Conservation (phyloP, 2,329 filamentous ascomycete genomes). For the Acrocalymma vagum region DNA sequence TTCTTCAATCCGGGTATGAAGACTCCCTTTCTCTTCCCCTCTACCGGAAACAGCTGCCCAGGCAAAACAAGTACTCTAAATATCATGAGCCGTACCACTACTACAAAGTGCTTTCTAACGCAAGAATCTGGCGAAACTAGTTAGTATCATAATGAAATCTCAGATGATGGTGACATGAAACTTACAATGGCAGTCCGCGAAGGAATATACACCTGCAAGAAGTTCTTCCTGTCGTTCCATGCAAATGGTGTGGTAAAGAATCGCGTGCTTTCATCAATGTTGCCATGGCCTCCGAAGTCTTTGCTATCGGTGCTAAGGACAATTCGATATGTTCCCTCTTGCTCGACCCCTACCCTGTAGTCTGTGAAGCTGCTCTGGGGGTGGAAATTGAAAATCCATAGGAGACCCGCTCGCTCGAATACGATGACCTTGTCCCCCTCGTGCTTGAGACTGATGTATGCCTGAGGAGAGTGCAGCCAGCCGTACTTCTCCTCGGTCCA, state of each 20-base stretch:
- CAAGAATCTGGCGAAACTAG: constrained; percentile 26
- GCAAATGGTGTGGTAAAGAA: constrained; percentile 92
- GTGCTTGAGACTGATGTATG: constrained; percentile 93
- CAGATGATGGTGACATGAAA: constrained; percentile 25
- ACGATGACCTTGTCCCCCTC: constrained; percentile 94
- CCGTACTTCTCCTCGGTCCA: constrained; percentile 85
- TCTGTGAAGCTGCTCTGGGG: constrained; percentile 84
- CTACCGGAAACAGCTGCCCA: no score
- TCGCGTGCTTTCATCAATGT: constrained; percentile 79
- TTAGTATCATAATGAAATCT: constrained; percentile 10
- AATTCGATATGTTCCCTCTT: constrained; percentile 83
- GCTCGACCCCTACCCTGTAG: constrained; percentile 89
- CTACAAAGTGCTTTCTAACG: constrained; percentile 38
- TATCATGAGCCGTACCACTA: not conserved
- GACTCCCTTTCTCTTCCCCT: no score
- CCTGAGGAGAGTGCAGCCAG: constrained; percentile 86
- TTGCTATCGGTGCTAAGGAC: constrained; percentile 83
- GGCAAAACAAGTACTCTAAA: no score
- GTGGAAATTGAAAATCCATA: constrained; percentile 98
- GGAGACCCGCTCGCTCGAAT: constrained; percentile 87
- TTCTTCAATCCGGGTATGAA: no score
- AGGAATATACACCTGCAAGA: constrained; percentile 90
- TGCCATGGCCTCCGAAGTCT: constrained; percentile 79
- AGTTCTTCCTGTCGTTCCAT: constrained; percentile 92
- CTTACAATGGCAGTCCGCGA: constrained; percentile 82